These are phyloP conservation scores for Eucalyptus marginata DNA, from an alignment of 345 rosid genomes.

Conservation along the genomic window DNA sequence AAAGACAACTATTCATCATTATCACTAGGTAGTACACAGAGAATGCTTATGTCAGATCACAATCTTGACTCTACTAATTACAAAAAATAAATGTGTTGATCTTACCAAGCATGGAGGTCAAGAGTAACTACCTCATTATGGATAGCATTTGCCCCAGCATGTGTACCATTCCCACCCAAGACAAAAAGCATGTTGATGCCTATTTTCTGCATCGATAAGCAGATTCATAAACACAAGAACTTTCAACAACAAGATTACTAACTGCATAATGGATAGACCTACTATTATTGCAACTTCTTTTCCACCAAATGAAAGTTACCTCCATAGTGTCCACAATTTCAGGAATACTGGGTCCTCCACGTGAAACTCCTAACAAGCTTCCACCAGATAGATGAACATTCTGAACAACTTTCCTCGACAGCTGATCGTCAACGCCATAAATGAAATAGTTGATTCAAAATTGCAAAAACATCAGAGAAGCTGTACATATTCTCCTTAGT, in stretches of 20 bases:
- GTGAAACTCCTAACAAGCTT: slow-evolving; percentile 95
- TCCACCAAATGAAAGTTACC: slow-evolving; percentile 18
- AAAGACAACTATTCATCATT: not conserved
- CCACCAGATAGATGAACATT: slow-evolving; percentile 98
- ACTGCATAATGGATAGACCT: not conserved
- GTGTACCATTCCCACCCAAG: slow-evolving; percentile 95
- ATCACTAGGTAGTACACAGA: not conserved
- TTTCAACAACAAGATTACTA: not conserved
- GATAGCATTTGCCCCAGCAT: slow-evolving; percentile 96
- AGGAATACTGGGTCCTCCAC: slow-evolving; percentile 68
- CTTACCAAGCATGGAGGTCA: not conserved
- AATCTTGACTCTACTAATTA: not conserved
- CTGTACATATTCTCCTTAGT: not conserved
- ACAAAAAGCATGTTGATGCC: slow-evolving; percentile 99
- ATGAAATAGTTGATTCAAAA: not conserved
- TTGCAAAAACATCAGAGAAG: not conserved
- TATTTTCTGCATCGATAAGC: slow-evolving; percentile 43
- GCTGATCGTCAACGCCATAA: slow-evolving; percentile 27
- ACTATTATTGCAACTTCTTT: not conserved
- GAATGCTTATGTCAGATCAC: not conserved
- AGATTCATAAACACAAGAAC: not conserved
- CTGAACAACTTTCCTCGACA: slow-evolving; percentile 91
- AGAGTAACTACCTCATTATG: slow-evolving; percentile 63
- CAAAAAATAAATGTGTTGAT: not conserved
- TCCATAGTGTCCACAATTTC: slow-evolving; percentile 75